Conservation (phyloP, 2,329 filamentous ascomycete genomes). For the Ceratocystis lukuohia region DNA sequence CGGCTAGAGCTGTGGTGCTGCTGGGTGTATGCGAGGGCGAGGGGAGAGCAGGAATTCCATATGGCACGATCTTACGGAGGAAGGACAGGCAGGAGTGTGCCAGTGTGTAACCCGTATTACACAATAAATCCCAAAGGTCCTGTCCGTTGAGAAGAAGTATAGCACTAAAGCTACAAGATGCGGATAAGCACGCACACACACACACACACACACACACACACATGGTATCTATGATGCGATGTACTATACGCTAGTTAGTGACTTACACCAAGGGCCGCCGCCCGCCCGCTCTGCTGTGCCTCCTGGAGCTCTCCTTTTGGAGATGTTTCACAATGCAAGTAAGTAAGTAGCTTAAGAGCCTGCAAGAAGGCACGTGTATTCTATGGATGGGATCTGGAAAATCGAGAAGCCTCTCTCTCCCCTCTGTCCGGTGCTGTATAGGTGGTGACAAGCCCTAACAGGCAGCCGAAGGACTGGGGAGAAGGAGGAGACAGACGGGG, state of each 20-base stretch:
- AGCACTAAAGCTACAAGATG: too few relatives aligned
- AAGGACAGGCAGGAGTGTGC: too few relatives aligned
- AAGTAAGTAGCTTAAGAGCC: background rate
- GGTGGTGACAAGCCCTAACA: background rate
- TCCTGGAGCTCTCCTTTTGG: background rate
- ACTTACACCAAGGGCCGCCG: too few relatives aligned
- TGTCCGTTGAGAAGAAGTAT: too few relatives aligned
- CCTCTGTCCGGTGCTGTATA: background rate
- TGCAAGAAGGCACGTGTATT: background rate
- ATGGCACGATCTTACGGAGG: too few relatives aligned
- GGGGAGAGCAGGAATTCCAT: background rate
- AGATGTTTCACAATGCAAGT: background rate
- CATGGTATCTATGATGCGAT: too few relatives aligned
- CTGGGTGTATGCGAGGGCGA: background rate
- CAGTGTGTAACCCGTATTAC: too few relatives aligned
- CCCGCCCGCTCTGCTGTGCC: background rate
- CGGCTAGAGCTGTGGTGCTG: background rate
- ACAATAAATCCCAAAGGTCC: too few relatives aligned
- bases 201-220: too few relatives aligned
- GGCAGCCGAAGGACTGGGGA: background rate
- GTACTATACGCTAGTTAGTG: too few relatives aligned
- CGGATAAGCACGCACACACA: too few relatives aligned
- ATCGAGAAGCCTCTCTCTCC: background rate
- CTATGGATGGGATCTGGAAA: background rate
- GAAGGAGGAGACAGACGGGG: background rate